These are phyloP conservation scores for Aspergillus carlsbadensis DNA, from an alignment of 495 filamentous ascomycete species.

Conservation along the genomic window DNA sequence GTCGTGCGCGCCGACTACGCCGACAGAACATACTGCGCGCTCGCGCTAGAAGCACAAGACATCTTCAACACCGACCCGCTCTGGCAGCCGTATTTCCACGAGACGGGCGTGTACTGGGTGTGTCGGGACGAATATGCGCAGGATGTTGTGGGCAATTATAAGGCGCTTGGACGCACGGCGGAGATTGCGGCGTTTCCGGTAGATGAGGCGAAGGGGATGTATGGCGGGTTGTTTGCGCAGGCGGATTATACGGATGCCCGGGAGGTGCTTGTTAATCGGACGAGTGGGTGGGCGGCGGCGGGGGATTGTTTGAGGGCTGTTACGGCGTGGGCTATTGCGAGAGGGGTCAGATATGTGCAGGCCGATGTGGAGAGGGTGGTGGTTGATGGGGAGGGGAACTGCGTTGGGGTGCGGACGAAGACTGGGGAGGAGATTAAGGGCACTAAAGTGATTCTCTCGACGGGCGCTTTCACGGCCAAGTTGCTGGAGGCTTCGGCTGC, in stretches of 20 bases:
- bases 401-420: no score
- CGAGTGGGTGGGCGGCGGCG: slow-evolving; percentile 63
- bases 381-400: no score
- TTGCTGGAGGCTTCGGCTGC: slow-evolving; percentile 56
- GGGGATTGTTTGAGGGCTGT: slow-evolving; percentile 48
- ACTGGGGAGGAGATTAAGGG: slow-evolving; percentile 41
- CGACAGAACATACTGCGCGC: slow-evolving; percentile 53
- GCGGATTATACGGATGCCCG: slow-evolving; percentile 53
- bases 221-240: slow-evolving; percentile 51
- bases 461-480: slow-evolving; percentile 59
- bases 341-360: no score
- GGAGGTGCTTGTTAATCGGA: slow-evolving; percentile 49
- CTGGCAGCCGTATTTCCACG: slow-evolving; percentile 54
- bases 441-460: slow-evolving; percentile 50
- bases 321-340: slow-evolving; percentile 29
- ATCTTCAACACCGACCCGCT: slow-evolving; percentile 53
- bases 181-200: slow-evolving; percentile 40
- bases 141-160: slow-evolving; percentile 50
- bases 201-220: slow-evolving; percentile 43
- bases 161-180: slow-evolving; percentile 39
- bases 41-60: slow-evolving; percentile 57
- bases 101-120: slow-evolving; percentile 53
- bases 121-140: slow-evolving; percentile 44
- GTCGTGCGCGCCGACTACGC: slow-evolving; percentile 66
- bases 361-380: no score